Evolutionary conservation across 192 early-diverging fungal genomes (phyloP).

Genomic region (Linnemannia exigua): DNA sequence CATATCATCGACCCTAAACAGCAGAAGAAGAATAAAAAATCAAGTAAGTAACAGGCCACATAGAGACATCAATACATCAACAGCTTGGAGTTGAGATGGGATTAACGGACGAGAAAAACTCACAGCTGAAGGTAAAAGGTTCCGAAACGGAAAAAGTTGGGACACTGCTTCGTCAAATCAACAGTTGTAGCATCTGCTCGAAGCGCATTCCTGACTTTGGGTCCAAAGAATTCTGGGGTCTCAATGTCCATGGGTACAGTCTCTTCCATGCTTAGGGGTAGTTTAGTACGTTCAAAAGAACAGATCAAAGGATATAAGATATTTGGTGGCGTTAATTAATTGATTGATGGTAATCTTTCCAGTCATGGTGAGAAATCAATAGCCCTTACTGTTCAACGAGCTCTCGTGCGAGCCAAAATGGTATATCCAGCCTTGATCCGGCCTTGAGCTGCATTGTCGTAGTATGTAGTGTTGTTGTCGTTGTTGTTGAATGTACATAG

Average conservation of each 20-base stretch:
- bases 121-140: slow-evolving; percentile 36
- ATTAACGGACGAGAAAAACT: neutral
- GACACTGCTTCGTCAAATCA: slow-evolving; percentile 42
- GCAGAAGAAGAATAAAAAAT: neutral
- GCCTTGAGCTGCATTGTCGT: slow-evolving; percentile 30
- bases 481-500: neutral
- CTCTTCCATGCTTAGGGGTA: slow-evolving; percentile 7
- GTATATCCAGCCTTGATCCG: slow-evolving; percentile 46
- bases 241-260: slow-evolving; percentile 38
- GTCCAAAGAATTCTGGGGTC: slow-evolving; percentile 41
- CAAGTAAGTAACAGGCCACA: neutral
- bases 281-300: neutral
- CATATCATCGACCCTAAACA: slow-evolving; percentile 25
- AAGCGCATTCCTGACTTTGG: slow-evolving; percentile 47
- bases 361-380: neutral
- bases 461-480: neutral
- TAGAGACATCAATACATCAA: neutral
- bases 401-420: slow-evolving; percentile 50
- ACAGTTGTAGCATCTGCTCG: slow-evolving; percentile 37
- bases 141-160: slow-evolving; percentile 47
- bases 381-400: slow-evolving; percentile 33
- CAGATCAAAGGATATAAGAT: neutral
- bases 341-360: neutral
- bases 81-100: neutral
- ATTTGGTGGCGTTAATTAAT: neutral